Percentiles rank a stretch among this genome's conserved stretches.
Evolutionary conservation across 768 basidiomycete genomes (phyloP).

Genomic region (Russula foetens): DNA sequence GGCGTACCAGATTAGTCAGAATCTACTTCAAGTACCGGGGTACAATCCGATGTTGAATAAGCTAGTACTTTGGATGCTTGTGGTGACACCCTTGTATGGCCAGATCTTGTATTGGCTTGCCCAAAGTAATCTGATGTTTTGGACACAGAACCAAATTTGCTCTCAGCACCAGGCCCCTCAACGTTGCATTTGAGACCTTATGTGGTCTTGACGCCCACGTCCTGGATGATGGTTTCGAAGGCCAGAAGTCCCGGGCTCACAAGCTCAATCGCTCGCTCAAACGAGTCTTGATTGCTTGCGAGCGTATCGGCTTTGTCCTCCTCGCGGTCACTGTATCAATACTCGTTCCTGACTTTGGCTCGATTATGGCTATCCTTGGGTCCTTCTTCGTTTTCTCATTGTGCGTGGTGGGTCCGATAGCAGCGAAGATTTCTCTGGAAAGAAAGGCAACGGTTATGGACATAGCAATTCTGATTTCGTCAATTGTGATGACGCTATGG

Average conservation of each 20-base stretch:
- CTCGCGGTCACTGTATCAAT: conserved; percentile 65
- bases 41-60: conserved; percentile 67
- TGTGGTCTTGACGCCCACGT: conserved; percentile 49
- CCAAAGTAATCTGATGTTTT: conserved; percentile 17
- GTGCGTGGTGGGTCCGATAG: conserved; percentile 55
- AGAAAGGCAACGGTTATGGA: conserved; percentile 45
- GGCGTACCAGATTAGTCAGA: conserved; percentile 60
- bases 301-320: conserved; percentile 50
- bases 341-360: conserved; percentile 68
- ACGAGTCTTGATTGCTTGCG: conserved; percentile 38
- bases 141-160: conserved; percentile 74
- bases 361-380: conserved; percentile 85
- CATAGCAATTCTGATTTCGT: conserved; percentile 41
- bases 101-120: neutral
- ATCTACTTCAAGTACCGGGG: conserved; percentile 64
- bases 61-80: conserved; percentile 80
- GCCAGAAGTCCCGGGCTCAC: conserved; percentile 24
- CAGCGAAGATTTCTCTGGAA: conserved; percentile 56
- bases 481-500: conserved; percentile 63
- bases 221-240: conserved; percentile 18
- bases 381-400: conserved; percentile 70
- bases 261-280: conserved; percentile 29
- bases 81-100: conserved; percentile 63
- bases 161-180: conserved; percentile 73
- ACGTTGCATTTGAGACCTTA: conserved; percentile 71